These are phyloP conservation scores for Phytophthora pluvialis DNA, from an alignment of 352 stramenopile genomes.

Conservation along the genomic window DNA sequence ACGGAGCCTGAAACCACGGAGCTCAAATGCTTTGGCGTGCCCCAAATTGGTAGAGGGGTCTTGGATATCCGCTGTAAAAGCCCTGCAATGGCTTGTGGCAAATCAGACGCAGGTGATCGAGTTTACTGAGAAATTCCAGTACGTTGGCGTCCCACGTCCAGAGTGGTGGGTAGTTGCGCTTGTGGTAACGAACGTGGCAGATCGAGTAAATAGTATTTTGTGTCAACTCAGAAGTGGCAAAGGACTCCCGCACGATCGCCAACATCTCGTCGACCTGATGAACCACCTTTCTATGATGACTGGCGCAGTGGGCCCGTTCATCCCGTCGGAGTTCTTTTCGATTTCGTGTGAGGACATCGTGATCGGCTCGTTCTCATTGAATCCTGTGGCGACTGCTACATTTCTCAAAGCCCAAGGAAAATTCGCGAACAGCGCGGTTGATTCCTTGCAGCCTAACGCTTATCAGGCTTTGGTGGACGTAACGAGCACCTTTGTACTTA, in stretches of 20 bases:
- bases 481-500: constrained; percentile 31
- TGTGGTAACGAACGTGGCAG: constrained; percentile 20
- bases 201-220: constrained; percentile 11
- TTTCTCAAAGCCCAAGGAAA: constrained; percentile 33
- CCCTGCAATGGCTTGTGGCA: constrained; percentile 23
- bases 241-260: constrained; percentile 20
- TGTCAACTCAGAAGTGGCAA: constrained; percentile 12
- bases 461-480: constrained; percentile 23
- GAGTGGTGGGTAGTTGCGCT: constrained; percentile 34
- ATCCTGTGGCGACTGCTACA: constrained; percentile 13
- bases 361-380: constrained; percentile 30
- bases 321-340: constrained; percentile 27
- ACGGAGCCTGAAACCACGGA: constrained; percentile 9
- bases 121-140: constrained; percentile 3
- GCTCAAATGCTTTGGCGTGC: constrained; percentile 7
- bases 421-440: constrained; percentile 13
- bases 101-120: constrained; percentile 18
- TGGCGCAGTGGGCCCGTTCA: constrained; percentile 27
- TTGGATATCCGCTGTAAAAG: constrained; percentile 18
- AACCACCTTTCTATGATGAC: constrained; percentile 29
- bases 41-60: constrained; percentile 31
- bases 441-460: constrained; percentile 14
- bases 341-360: constrained; percentile 37
- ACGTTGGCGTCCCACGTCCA: constrained; percentile 5
- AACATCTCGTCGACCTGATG: constrained; percentile 27